Evolutionary conservation across 495 filamentous ascomycete genomes (phyloP).

Genomic region (Aspergillus egyptiacus): DNA sequence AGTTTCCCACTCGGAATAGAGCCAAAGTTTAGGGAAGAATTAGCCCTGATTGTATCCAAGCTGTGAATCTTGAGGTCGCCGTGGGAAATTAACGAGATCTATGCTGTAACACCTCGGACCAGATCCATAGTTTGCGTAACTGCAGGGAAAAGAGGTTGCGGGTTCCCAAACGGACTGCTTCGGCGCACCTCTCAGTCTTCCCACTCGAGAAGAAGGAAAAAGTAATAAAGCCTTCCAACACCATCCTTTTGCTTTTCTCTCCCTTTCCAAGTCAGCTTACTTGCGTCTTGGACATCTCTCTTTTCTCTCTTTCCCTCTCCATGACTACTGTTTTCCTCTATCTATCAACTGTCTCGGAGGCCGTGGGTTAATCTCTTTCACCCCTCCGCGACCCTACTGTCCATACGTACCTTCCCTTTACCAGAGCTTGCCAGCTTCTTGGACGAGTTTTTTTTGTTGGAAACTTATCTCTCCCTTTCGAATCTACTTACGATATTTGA

Average conservation of each 20-base stretch:
- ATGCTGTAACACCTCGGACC: neutral
- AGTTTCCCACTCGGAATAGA: constrained; percentile 1
- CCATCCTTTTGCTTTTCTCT: neutral
- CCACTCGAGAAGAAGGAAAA: neutral
- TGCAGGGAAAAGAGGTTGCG: constrained; percentile 1
- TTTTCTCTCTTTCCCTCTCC: constrained; percentile 12
- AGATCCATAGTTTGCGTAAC: constrained; percentile 4
- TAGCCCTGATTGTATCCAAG: too few relatives aligned
- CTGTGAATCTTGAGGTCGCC: too few relatives aligned
- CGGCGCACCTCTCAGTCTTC: constrained; percentile 6
- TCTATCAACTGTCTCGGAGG: constrained; percentile 17
- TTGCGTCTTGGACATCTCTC: constrained; percentile 2
- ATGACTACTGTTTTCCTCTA: constrained; percentile 16
- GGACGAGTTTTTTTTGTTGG: too few relatives aligned
- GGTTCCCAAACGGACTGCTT: constrained; percentile 24
- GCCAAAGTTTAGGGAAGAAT: too few relatives aligned
- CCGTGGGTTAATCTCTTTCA: constrained; percentile 14
- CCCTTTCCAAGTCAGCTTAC: constrained; percentile 10
- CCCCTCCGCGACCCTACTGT: constrained; percentile 2
- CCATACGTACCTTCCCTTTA: constrained; percentile 1
- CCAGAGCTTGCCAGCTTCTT: neutral
- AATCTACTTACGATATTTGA: neutral
- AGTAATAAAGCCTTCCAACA: too few relatives aligned
- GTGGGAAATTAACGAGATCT: too few relatives aligned
- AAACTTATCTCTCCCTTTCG: too few relatives aligned